Evolutionary conservation across 352 stramenopile species (phyloP).

Genomic region (Phytophthora pistaciae): DNA sequence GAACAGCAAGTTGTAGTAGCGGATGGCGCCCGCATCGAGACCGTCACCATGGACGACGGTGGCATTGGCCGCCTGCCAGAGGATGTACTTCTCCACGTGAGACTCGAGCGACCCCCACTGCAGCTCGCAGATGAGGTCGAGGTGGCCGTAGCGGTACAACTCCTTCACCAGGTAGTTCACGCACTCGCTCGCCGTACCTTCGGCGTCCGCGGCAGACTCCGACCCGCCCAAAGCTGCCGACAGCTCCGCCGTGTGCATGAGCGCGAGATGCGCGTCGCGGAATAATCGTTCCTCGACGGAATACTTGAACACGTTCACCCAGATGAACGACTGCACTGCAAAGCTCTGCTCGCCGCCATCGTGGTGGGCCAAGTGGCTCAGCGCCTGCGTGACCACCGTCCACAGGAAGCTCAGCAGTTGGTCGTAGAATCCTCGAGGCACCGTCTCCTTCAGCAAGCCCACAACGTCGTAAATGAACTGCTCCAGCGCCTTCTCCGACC

Average conservation of each 20-base stretch:
- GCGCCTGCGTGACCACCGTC: constrained; percentile 66
- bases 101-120: constrained; percentile 69
- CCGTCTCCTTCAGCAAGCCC: constrained; percentile 71
- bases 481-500: constrained; percentile 44
- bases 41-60: constrained; percentile 48
- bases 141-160: constrained; percentile 65
- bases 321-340: constrained; percentile 77
- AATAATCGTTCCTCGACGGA: constrained; percentile 70
- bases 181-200: constrained; percentile 68
- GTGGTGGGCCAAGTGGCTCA: constrained; percentile 42
- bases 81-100: constrained; percentile 75
- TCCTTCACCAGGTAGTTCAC: constrained; percentile 82
- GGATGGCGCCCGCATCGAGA: constrained; percentile 55
- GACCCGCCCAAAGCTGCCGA: constrained; percentile 30
- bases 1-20: constrained; percentile 78
- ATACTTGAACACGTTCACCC: constrained; percentile 88
- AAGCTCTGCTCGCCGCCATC: constrained; percentile 40
- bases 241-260: constrained; percentile 74
- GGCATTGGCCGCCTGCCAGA: constrained; percentile 79
- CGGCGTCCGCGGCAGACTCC: constrained; percentile 15
- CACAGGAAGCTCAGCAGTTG: constrained; percentile 74
- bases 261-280: constrained; percentile 71
- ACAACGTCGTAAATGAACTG: constrained; percentile 76
- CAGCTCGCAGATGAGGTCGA: constrained; percentile 79
- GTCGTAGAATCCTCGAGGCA: constrained; percentile 62